A percentile compares a stretch with the other conserved stretches of the same genome.
Evolutionary conservation across 2,329 filamentous ascomycete species (phyloP).

Genomic region (Coniochaeta sp.): DNA sequence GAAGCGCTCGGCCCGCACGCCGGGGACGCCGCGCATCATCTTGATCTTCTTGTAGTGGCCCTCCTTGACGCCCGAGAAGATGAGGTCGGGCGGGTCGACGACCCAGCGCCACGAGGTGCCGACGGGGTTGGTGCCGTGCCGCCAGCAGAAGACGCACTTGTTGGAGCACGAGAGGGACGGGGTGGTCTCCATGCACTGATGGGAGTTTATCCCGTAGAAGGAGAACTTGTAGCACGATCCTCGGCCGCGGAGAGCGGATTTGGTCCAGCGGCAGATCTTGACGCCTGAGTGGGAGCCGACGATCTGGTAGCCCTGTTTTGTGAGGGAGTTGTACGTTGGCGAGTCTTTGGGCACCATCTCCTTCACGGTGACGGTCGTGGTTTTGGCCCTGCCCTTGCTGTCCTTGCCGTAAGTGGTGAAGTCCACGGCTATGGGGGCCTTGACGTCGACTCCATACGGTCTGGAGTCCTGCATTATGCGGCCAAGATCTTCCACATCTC

Average conservation of each 20-base stretch:
- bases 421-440: constrained; percentile 66
- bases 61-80: constrained; percentile 84
- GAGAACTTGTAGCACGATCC: constrained; percentile 97
- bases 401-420: constrained; percentile 66
- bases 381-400: constrained; percentile 36
- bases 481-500: constrained; percentile 81
- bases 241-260: constrained; percentile 85
- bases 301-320: constrained; percentile 94
- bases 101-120: constrained; percentile 97
- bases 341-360: constrained; percentile 93
- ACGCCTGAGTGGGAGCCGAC: constrained; percentile 93
- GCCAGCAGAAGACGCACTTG: constrained; percentile 99
- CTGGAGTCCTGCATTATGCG: constrained; percentile 49
- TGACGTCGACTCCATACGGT: constrained; percentile 16
- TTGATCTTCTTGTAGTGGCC: constrained; percentile 97
- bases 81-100: constrained; percentile 81
- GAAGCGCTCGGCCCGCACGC: constrained; percentile 85
- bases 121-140: constrained; percentile 94
- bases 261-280: constrained; percentile 98
- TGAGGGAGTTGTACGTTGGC: constrained; percentile 80
- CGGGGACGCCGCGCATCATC: constrained; percentile 89
- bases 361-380: constrained; percentile 48
- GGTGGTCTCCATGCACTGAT: constrained; percentile 97
- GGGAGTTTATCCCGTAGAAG: constrained; percentile 93
- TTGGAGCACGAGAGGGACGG: constrained; percentile 94